Conservation (phyloP, 768 basidiomycete species). For the Tremella yokohamensis region DNA sequence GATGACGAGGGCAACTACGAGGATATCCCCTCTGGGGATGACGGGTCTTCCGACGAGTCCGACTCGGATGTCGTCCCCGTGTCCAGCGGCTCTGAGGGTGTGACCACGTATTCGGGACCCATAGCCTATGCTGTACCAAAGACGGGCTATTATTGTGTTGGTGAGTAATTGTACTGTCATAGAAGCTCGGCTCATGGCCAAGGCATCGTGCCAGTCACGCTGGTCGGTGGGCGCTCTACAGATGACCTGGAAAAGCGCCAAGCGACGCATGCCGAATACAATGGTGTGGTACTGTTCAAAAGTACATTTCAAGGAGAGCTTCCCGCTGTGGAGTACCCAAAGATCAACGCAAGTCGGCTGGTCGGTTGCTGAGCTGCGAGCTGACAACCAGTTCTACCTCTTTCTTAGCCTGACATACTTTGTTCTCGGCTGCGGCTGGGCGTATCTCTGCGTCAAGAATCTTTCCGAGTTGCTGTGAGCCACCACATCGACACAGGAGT, state of each 20-base stretch:
- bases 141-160: constrained; percentile 95
- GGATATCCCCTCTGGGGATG: constrained; percentile 1
- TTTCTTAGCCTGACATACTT: constrained; percentile 76
- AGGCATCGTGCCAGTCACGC: constrained; percentile 86
- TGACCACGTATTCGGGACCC: constrained; percentile 59
- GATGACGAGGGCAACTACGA: neutral
- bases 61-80: constrained; percentile 3
- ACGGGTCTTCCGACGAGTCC: neutral
- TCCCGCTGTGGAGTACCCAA: constrained; percentile 91
- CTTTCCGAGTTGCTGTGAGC: constrained; percentile 75
- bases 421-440: constrained; percentile 70
- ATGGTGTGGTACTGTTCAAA: constrained; percentile 74
- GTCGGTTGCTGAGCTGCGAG: neutral
- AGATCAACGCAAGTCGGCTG: constrained; percentile 70
- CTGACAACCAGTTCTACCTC: constrained; percentile 70
- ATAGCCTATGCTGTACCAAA: constrained; percentile 78
- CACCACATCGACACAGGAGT: neutral
- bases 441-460: constrained; percentile 74
- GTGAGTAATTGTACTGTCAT: constrained; percentile 55
- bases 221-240: constrained; percentile 56
- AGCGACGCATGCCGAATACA: constrained; percentile 72
- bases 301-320: constrained; percentile 85
- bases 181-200: neutral
- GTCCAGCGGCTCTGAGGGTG: constrained; percentile 11
- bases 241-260: constrained; percentile 38